Conservation (phyloP, 495 filamentous ascomycete genomes). For the Penicillium macrosclerotiorum region DNA sequence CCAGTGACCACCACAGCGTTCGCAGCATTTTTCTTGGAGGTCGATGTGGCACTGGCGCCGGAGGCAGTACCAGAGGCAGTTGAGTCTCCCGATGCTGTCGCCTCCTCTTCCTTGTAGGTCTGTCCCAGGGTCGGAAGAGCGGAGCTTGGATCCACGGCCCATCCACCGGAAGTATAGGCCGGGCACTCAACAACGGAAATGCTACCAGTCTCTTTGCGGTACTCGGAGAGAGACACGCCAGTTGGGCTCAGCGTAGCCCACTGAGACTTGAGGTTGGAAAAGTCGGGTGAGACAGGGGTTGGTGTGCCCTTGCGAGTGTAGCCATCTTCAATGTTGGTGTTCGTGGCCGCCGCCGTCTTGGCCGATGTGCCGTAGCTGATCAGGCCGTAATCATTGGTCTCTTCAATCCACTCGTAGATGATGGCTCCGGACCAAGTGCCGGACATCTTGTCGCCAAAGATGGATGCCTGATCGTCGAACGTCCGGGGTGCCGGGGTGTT, state of each 20-base stretch:
- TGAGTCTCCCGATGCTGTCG: neutral
- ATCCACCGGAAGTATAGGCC: slow-evolving; percentile 62
- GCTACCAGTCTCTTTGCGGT: slow-evolving; percentile 60
- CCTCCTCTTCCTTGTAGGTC: slow-evolving; percentile 19
- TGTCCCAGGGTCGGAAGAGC: slow-evolving; percentile 66
- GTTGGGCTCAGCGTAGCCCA: slow-evolving; percentile 73
- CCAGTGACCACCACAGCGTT: slow-evolving; percentile 11
- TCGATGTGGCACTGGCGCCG: slow-evolving; percentile 12
- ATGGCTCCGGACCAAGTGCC: slow-evolving; percentile 79
- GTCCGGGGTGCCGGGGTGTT: slow-evolving; percentile 63
- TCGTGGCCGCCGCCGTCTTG: slow-evolving; percentile 34
- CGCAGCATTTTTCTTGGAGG: slow-evolving; percentile 18
- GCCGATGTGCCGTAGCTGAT: slow-evolving; percentile 66
- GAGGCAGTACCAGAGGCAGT: slow-evolving; percentile 13
- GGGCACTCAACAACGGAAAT: slow-evolving; percentile 62
- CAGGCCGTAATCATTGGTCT: slow-evolving; percentile 80
- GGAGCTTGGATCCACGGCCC: slow-evolving; percentile 68
- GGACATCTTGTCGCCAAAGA: slow-evolving; percentile 71
- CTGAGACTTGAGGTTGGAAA: slow-evolving; percentile 68
- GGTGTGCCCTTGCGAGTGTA: slow-evolving; percentile 71
- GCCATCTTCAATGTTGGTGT: slow-evolving; percentile 56
- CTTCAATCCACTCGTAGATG: slow-evolving; percentile 88
- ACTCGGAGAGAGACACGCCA: slow-evolving; percentile 61
- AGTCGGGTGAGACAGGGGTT: slow-evolving; percentile 72
- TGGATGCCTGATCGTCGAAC: slow-evolving; percentile 74